These are phyloP conservation scores for Fusarium tjaetaba DNA, from an alignment of 2,329 filamentous ascomycete genomes.

Conservation along the genomic window DNA sequence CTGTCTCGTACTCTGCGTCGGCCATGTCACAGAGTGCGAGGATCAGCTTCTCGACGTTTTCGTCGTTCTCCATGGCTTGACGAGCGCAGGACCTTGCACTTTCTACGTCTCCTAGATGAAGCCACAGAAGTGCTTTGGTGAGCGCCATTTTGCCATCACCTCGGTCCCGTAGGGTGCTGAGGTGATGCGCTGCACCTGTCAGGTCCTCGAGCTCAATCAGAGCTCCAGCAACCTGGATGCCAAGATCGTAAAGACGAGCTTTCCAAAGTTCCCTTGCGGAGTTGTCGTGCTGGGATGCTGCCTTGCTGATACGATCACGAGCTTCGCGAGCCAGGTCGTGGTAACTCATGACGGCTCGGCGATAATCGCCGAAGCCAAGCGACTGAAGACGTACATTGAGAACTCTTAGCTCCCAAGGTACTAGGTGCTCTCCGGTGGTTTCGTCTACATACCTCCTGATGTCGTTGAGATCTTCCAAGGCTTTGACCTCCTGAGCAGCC, in stretches of 20 bases:
- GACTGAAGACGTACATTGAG: constrained; percentile 86
- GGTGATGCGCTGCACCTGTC: constrained; percentile 78
- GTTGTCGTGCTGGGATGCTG: constrained; percentile 56
- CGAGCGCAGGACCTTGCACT: constrained; percentile 68
- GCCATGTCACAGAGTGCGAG: constrained; percentile 80
- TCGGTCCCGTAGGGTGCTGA: constrained; percentile 65
- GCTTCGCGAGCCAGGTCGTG: constrained; percentile 89
- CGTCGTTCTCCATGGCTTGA: constrained; percentile 40
- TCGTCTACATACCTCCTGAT: constrained; percentile 65
- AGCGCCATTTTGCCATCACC: constrained; percentile 55
- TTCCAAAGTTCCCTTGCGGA: constrained; percentile 75
- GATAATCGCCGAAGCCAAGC: constrained; percentile 84
- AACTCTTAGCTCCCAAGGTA: constrained; percentile 88
- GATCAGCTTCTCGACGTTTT: constrained; percentile 61
- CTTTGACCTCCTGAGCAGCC: constrained; percentile 73
- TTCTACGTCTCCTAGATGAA: constrained; percentile 81
- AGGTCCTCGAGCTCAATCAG: constrained; percentile 90
- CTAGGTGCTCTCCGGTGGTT: constrained; percentile 68
- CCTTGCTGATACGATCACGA: constrained; percentile 65
- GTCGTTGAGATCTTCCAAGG: constrained; percentile 69
- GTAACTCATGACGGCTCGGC: constrained; percentile 87
- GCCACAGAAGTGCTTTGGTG: constrained; percentile 73
- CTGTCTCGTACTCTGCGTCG: constrained; percentile 75
- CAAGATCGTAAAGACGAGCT: constrained; percentile 76
- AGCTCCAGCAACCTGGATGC: constrained; percentile 71